phyloP scores from a whole-genome alignment of 1,284 basidiomycete species.

The Melampsora abietis-canadensis region DNA sequence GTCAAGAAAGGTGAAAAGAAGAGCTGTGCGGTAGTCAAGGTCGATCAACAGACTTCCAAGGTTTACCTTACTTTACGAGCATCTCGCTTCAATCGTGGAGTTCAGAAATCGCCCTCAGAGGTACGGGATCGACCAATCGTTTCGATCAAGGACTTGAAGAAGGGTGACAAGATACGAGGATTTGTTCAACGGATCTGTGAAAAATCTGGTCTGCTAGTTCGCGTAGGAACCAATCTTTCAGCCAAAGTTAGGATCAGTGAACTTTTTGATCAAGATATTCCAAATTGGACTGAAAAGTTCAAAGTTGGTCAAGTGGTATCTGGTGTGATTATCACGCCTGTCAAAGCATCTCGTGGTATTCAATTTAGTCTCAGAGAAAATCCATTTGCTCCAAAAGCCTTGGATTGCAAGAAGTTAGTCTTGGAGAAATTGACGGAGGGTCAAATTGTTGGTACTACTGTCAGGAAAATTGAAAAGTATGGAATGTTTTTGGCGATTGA shows the following conservation, averaged over 20 bases:
- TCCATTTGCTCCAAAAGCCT: slow-evolving; percentile 4
- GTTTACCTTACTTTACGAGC: slow-evolving; percentile 22
- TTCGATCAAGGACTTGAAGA: neutral
- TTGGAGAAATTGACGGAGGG: slow-evolving; percentile 55
- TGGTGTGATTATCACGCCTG: slow-evolving; percentile 9
- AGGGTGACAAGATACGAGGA: slow-evolving; percentile 19
- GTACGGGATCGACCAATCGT: slow-evolving; percentile 31
- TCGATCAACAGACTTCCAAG: slow-evolving; percentile 7
- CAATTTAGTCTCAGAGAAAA: slow-evolving; percentile 29
- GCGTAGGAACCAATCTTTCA: slow-evolving; percentile 25
- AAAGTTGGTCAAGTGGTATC: slow-evolving; percentile 36
- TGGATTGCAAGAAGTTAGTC: slow-evolving; percentile 50
- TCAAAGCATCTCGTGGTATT: neutral
- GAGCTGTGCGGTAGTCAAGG: slow-evolving; percentile 22
- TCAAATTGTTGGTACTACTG: slow-evolving; percentile 53
- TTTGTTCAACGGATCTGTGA: slow-evolving; percentile 28
- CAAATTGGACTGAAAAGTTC: slow-evolving; percentile 24
- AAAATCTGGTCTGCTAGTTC: slow-evolving; percentile 10
- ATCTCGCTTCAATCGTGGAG: slow-evolving; percentile 13
- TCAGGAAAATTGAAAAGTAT: slow-evolving; percentile 68
- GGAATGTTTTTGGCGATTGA: slow-evolving; percentile 88
- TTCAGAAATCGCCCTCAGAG: neutral
- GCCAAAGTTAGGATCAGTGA: slow-evolving; percentile 12
- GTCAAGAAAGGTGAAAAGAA: slow-evolving; percentile 11
- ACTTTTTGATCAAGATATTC: slow-evolving; percentile 27